phyloP scores from a whole-genome alignment of 176 grass and related monocot species.

The Juncus effusus region DNA sequence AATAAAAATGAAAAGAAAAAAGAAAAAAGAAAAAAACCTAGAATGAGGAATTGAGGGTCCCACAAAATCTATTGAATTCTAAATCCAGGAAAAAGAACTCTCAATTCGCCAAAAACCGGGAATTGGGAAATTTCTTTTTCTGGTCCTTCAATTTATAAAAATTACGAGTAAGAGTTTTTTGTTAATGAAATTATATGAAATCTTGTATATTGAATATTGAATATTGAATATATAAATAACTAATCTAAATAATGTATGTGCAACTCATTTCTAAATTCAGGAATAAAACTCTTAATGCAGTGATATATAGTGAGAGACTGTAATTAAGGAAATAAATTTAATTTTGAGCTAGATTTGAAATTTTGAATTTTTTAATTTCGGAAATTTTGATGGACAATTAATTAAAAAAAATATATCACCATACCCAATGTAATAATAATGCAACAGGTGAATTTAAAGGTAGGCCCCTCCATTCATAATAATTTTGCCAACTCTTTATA shows the following conservation, averaged over 20 bases:
- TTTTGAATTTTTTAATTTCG: neutral
- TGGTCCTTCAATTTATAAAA: constrained; percentile 81
- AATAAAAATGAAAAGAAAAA: constrained; percentile 14
- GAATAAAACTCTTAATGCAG: constrained; percentile 54
- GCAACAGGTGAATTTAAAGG: constrained; percentile 79
- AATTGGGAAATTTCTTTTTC: constrained; percentile 82
- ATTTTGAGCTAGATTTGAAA: neutral
- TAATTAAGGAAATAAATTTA: constrained; percentile 15
- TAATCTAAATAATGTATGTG: constrained; percentile 94
- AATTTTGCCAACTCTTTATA: constrained; percentile 71
- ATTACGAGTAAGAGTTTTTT: neutral
- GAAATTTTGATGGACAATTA: neutral
- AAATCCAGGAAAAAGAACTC: constrained; percentile 70
- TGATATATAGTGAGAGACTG: constrained; percentile 90
- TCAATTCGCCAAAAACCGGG: constrained; percentile 60
- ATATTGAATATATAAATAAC: constrained; percentile 4
- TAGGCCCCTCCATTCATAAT: constrained; percentile 83
- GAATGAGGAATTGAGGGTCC: constrained; percentile 79
- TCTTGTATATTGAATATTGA: too few species aligned
- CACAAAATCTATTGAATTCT: constrained; percentile 64
- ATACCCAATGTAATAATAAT: constrained; percentile 89
- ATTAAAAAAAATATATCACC: neutral
- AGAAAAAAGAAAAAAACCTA: constrained; percentile 36
- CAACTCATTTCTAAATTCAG: constrained; percentile 39
- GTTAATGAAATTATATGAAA: constrained; percentile 10